Percentiles rank a stretch among this genome's conserved stretches.
Conservation (phyloP, 2,329 filamentous ascomycete genomes). For the Dryadomyces sulphureus region DNA sequence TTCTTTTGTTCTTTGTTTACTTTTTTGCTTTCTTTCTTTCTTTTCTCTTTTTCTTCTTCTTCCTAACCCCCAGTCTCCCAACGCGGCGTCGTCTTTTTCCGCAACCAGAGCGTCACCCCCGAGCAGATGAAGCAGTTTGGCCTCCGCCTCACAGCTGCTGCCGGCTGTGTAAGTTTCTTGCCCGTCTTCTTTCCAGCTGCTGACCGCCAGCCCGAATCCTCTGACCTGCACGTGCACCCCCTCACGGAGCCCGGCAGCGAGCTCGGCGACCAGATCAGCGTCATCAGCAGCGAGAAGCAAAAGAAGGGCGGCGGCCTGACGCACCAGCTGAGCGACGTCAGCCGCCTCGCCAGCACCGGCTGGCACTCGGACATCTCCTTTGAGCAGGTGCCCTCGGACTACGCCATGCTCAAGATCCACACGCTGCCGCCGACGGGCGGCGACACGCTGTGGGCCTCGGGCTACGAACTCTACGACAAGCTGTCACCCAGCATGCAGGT, state of each 20-base stretch:
- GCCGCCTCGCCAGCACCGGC: conserved; percentile 20
- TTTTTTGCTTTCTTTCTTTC: too few species aligned
- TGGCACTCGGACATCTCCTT: conserved; percentile 35
- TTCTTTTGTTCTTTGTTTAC: background rate
- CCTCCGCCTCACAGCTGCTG: conserved; percentile 36
- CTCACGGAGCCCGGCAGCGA: conserved; percentile 37
- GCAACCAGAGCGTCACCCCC: conserved; percentile 39
- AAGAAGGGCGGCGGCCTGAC: conserved; percentile 35
- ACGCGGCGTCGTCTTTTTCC: conserved; percentile 50
- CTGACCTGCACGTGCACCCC: conserved; percentile 45
- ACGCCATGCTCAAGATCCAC: conserved; percentile 35
- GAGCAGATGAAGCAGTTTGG: conserved; percentile 45
- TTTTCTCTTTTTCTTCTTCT: background rate
- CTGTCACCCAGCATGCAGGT: conserved; percentile 30
- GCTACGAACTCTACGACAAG: conserved; percentile 32
- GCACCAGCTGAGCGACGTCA: conserved; percentile 33
- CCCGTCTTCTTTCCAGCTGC: conserved; percentile 4
- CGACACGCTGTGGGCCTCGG: conserved; percentile 22
- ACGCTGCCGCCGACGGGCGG: conserved; percentile 25
- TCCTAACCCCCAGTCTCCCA: conserved; percentile 32
- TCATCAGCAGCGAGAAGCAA: conserved; percentile 37
- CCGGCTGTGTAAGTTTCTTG: conserved; percentile 1
- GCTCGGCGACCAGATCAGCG: conserved; percentile 39
- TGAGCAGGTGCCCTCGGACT: conserved; percentile 36
- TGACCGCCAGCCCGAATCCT: conserved; percentile 41